Conservation (phyloP, 495 filamentous ascomycete species). For the Daldinia bambusicola region DNA sequence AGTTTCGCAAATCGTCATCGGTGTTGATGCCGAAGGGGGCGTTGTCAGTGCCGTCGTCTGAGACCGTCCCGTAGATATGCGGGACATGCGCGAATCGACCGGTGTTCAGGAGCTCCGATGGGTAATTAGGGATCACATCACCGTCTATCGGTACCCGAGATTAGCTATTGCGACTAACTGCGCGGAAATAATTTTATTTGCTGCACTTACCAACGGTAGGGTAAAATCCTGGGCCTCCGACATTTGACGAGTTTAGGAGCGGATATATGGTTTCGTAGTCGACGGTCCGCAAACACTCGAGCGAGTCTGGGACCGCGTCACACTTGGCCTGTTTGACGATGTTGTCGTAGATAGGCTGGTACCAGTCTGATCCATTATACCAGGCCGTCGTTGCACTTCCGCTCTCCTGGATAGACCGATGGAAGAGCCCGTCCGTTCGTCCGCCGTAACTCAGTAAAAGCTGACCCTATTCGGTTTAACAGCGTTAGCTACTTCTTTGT, state of each 20-base stretch:
- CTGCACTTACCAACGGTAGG: slow-evolving; percentile 54
- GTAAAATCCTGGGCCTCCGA: slow-evolving; percentile 47
- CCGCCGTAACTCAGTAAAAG: slow-evolving; percentile 51
- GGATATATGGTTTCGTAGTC: slow-evolving; percentile 48
- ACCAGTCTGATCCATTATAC: slow-evolving; percentile 50
- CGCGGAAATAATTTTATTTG: not conserved
- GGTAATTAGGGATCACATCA: slow-evolving; percentile 57
- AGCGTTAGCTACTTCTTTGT: slow-evolving; percentile 1
- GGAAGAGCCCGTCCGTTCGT: slow-evolving; percentile 62
- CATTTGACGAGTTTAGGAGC: slow-evolving; percentile 31
- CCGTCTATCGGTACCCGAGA: slow-evolving; percentile 50
- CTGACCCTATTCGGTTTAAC: slow-evolving; percentile 35
- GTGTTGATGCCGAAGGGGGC: slow-evolving; percentile 59
- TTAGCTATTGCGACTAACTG: not conserved
- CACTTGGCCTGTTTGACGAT: slow-evolving; percentile 56
- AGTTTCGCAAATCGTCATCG: slow-evolving; percentile 51
- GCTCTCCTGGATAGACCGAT: slow-evolving; percentile 62
- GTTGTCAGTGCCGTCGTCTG: slow-evolving; percentile 73
- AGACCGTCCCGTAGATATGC: slow-evolving; percentile 67
- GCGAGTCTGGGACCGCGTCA: slow-evolving; percentile 45
- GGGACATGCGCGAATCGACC: slow-evolving; percentile 65
- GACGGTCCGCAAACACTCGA: slow-evolving; percentile 57
- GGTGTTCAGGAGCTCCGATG: slow-evolving; percentile 41
- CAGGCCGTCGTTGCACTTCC: slow-evolving; percentile 51
- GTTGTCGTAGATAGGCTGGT: slow-evolving; percentile 56